These are phyloP conservation scores for Irpex sp. DNA, from an alignment of 1,284 basidiomycete genomes.

Conservation along the genomic window DNA sequence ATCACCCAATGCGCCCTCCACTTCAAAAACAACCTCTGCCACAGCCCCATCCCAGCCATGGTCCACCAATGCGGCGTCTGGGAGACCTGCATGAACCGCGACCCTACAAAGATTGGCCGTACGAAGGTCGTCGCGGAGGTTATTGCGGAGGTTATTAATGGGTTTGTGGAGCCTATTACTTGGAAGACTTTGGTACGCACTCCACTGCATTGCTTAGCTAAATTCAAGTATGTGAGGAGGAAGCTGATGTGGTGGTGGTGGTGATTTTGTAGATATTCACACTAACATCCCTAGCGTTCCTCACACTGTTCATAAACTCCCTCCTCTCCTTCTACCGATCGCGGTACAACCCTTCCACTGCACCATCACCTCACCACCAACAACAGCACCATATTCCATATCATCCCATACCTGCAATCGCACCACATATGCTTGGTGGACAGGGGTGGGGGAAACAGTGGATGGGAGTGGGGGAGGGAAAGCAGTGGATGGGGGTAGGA, in stretches of 20 bases:
- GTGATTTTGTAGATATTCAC: constrained; percentile 46
- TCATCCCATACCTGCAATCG: constrained; percentile 37
- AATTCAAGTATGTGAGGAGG: neutral
- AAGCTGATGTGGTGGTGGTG: neutral
- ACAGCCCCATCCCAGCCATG: constrained; percentile 78
- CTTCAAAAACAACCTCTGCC: constrained; percentile 82
- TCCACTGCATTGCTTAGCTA: neutral
- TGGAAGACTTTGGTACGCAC: constrained; percentile 88
- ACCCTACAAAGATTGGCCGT: constrained; percentile 85
- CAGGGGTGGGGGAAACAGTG: constrained; percentile 37
- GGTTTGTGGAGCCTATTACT: constrained; percentile 94
- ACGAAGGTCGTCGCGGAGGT: constrained; percentile 91
- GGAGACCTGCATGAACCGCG: constrained; percentile 95
- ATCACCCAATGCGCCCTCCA: constrained; percentile 78
- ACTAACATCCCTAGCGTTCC: constrained; percentile 70
- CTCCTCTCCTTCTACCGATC: constrained; percentile 73
- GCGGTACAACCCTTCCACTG: constrained; percentile 31
- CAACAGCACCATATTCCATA: constrained; percentile 35
- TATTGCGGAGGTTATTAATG: constrained; percentile 92
- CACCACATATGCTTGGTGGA: constrained; percentile 30
- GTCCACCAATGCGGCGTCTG: constrained; percentile 77
- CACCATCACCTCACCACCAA: neutral
- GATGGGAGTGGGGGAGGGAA: neutral
- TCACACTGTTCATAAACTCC: constrained; percentile 81
- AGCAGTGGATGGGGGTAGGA: neutral